phyloP scores from a whole-genome alignment of 495 filamentous ascomycete genomes.

The Elaphomyces granulatus region DNA sequence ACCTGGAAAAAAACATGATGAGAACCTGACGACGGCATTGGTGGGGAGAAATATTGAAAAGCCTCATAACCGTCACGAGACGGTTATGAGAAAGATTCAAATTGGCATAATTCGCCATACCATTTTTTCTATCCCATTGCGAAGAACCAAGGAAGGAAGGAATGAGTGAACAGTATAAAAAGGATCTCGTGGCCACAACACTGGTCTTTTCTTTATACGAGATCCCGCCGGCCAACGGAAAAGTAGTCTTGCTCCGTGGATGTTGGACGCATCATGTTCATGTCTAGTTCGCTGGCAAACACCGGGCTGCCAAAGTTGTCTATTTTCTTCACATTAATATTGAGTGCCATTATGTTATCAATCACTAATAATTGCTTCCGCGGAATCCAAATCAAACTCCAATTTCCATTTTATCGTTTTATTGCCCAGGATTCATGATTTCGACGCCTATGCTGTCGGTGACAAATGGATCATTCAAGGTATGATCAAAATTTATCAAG shows the following conservation, averaged over 20 bases:
- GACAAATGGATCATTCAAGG: slow-evolving; percentile 24
- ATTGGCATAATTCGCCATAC: no score
- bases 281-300: background rate
- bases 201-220: no score
- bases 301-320: background rate
- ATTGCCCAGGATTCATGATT: background rate
- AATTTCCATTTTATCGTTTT: background rate
- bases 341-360: background rate
- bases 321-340: background rate
- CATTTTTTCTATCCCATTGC: background rate
- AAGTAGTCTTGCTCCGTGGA: background rate
- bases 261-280: background rate
- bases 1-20: no score
- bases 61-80: no score
- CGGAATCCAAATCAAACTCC: background rate
- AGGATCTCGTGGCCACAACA: no score
- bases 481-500: slow-evolving; percentile 34
- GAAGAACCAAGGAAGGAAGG: no score
- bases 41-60: no score
- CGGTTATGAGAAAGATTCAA: no score
- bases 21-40: no score
- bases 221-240: no score
- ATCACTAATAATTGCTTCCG: background rate
- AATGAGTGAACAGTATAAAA: no score
- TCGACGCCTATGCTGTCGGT: slow-evolving; percentile 16